Conservation (phyloP, 805 yeast species). For the Saturnispora diversa region DNA sequence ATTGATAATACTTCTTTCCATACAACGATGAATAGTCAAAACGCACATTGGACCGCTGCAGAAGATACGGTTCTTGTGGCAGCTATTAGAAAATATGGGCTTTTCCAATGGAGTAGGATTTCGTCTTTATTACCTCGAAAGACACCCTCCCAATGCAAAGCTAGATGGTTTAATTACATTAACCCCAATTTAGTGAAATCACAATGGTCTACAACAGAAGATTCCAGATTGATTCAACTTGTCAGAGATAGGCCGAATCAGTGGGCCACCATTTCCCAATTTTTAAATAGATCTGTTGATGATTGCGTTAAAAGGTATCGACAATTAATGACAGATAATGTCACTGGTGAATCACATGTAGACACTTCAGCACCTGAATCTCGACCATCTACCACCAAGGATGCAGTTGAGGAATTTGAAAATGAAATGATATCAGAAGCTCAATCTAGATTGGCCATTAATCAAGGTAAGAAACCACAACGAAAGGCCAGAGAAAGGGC, state of each 20-base stretch:
- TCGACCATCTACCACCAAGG: slow-evolving; percentile 54
- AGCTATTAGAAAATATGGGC: slow-evolving; percentile 87
- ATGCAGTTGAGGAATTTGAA: slow-evolving; percentile 79
- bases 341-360: slow-evolving; percentile 20
- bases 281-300: slow-evolving; percentile 77
- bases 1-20: background rate
- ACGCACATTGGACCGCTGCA: slow-evolving; percentile 65
- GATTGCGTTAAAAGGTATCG: slow-evolving; percentile 84
- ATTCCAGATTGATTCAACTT: slow-evolving; percentile 55
- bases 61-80: slow-evolving; percentile 84
- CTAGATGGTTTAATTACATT: slow-evolving; percentile 86
- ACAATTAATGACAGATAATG: slow-evolving; percentile 47
- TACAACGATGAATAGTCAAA: background rate
- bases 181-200: slow-evolving; percentile 59
- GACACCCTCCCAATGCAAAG: slow-evolving; percentile 85
- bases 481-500: slow-evolving; percentile 79
- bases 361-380: slow-evolving; percentile 46
- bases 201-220: slow-evolving; percentile 73
- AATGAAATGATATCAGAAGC: slow-evolving; percentile 94
- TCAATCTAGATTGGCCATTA: slow-evolving; percentile 79
- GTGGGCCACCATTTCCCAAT: slow-evolving; percentile 85
- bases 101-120: slow-evolving; percentile 91
- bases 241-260: slow-evolving; percentile 78
- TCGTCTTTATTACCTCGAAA: slow-evolving; percentile 79
- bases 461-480: slow-evolving; percentile 92